Evolutionary conservation across 2,329 filamentous ascomycete species (phyloP).

Genomic region (Beauveria medogensis): DNA sequence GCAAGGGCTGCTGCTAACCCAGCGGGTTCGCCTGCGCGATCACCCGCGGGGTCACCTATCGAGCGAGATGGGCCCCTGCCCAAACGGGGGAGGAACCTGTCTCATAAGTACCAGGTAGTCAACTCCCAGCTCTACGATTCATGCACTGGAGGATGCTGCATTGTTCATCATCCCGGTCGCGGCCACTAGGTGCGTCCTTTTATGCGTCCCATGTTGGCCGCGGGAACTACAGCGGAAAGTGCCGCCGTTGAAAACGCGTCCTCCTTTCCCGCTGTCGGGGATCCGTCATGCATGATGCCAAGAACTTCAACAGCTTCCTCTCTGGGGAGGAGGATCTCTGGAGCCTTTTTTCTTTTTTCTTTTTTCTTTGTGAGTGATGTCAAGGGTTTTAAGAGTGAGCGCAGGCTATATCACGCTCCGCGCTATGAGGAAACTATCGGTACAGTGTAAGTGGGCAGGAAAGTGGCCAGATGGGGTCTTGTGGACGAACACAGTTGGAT

Average conservation of each 20-base stretch:
- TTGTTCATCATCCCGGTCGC: not conserved
- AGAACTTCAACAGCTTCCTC: not conserved
- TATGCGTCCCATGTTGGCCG: constrained; percentile 4
- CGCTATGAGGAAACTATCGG: not conserved
- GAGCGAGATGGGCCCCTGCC: not conserved
- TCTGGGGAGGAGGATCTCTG: not conserved
- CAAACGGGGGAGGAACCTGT: not conserved
- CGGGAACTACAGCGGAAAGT: not conserved
- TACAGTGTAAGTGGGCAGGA: not conserved
- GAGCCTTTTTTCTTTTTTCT: not conserved
- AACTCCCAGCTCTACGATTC: not conserved
- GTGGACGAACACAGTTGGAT: not conserved
- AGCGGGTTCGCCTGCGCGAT: not conserved
- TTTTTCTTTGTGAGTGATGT: too few relatives aligned
- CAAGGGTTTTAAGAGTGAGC: too few relatives aligned
- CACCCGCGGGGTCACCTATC: not conserved
- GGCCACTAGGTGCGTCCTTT: not conserved
- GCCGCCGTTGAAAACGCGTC: not conserved
- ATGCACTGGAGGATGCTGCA: not conserved
- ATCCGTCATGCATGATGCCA: not conserved
- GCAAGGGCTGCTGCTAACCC: not conserved
- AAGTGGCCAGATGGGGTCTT: not conserved
- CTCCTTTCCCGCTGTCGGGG: not conserved
- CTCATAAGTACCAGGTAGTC: not conserved
- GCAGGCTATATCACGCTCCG: too few relatives aligned